A percentile compares a stretch with the other conserved stretches of the same genome.
phyloP scores from a whole-genome alignment of 371 early-diverging fungal species.

The Phascolomyces articulosus region DNA sequence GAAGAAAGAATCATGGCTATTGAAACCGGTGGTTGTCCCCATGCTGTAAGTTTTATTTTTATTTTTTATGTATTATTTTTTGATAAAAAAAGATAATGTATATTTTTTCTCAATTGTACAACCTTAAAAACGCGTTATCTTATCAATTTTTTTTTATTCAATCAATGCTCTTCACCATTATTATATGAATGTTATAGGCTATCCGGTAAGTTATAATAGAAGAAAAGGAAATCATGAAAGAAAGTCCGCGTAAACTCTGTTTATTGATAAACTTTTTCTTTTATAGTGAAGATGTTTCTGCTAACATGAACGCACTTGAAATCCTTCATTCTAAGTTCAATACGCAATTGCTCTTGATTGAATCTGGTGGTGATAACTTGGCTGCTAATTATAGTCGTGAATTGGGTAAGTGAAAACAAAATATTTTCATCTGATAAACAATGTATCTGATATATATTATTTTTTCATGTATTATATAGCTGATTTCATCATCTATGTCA shows the following conservation, averaged over 20 bases:
- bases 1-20: slow-evolving; percentile 88
- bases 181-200: slow-evolving; percentile 26
- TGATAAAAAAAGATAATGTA: background rate
- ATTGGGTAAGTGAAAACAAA: slow-evolving; percentile 44
- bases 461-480: too few relatives aligned
- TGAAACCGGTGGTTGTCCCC: slow-evolving; percentile 96
- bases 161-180: background rate
- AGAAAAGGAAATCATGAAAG: background rate
- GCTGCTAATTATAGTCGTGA: slow-evolving; percentile 87
- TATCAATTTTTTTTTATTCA: slow-evolving; percentile 11
- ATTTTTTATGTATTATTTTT: background rate
- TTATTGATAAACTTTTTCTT: background rate
- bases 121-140: background rate
- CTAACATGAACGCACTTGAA: slow-evolving; percentile 91
- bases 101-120: too few relatives aligned
- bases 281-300: slow-evolving; percentile 90
- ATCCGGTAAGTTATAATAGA: slow-evolving; percentile 40
- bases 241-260: background rate
- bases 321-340: slow-evolving; percentile 82
- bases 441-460: too few relatives aligned
- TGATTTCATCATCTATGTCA: slow-evolving; percentile 95
- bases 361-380: slow-evolving; percentile 93
- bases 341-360: slow-evolving; percentile 84
- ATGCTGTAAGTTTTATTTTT: slow-evolving; percentile 67
- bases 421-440: too few relatives aligned